Base-by-base conservation (phyloP, 495 filamentous ascomycete species). In the Aspergillus sclerotiicarbonarius region DNA sequence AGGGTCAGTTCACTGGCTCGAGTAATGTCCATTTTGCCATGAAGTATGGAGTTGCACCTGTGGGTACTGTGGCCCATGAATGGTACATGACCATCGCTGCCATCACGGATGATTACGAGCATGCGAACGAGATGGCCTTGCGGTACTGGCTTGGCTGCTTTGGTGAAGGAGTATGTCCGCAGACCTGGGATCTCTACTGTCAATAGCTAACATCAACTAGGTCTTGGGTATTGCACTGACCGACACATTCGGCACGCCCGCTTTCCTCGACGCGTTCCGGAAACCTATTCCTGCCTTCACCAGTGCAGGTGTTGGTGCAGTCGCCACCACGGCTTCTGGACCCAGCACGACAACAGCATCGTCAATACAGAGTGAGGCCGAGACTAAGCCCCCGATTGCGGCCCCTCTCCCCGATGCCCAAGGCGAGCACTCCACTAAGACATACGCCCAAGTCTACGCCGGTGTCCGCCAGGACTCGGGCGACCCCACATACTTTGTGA, bases 81-180 rank as follows among this genome's bases (percentile, higher is more conserved):
- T 98, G 95, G 95, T 97, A 96, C 75, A 98, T 98, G 94, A 90
- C 90, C 41, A 90, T 96, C 53, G 94, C 94, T 15, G 92, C 94
- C 33, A 89, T 96, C 64, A 92, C 89, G 4, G 80, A 89, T 54
- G 84, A 96, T 72, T 98, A 98, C 63, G 75, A 80, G 59, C 80
- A 82, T 51, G 91, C 95, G 6, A 96, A 91, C 55, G 90, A 93
- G 69, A 80, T 86, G 57, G 90, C 89, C 0, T 75, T 98, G 65
- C 73, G 82, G 49, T 90, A 92, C 67, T 98, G 94, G 94, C 80
- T 96, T 18, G 86, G 84, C 12, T 96, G 91, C 60, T 98, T 96
- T 64, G 94, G 93, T 0, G 86, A 92, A 70, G 92, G 92, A 3
- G 89, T 82, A 64, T 51, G 76, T 71, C 8, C 29, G 44, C 37